These are phyloP conservation scores for Lumnitzera racemosa DNA, from an alignment of 345 rosid genomes.

Conservation along the genomic window DNA sequence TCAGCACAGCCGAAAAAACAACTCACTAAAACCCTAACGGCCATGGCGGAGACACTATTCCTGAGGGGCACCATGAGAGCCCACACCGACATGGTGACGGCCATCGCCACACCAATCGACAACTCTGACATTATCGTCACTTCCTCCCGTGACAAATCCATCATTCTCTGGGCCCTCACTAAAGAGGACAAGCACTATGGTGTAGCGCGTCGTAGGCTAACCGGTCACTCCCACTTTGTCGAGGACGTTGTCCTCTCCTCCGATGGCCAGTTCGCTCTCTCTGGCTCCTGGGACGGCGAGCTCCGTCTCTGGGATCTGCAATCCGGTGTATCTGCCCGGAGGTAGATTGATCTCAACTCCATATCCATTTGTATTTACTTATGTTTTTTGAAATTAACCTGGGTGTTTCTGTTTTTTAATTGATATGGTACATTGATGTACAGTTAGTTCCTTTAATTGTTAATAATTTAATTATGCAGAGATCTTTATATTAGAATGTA, in stretches of 20 bases:
- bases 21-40: no score
- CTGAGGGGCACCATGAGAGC: constrained; percentile 84
- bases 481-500: no score
- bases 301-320: constrained; percentile 95
- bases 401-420: background rate
- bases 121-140: constrained; percentile 85
- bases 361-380: background rate
- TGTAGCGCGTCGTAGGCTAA: constrained; percentile 77
- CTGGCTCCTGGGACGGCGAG: constrained; percentile 98
- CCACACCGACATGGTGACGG: constrained; percentile 93
- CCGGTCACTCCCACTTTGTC: constrained; percentile 91
- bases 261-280: constrained; percentile 93
- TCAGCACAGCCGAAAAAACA: background rate
- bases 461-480: no score
- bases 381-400: background rate
- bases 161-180: constrained; percentile 77
- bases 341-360: constrained; percentile 14
- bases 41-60: constrained; percentile 60
- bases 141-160: constrained; percentile 91
- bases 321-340: constrained; percentile 66
- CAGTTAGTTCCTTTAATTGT: background rate
- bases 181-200: constrained; percentile 81
- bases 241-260: constrained; percentile 93
- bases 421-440: background rate
- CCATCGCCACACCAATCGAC: constrained; percentile 84